Conservation (phyloP, 805 yeast species). For the Schizosaccharomyces japonicus region DNA sequence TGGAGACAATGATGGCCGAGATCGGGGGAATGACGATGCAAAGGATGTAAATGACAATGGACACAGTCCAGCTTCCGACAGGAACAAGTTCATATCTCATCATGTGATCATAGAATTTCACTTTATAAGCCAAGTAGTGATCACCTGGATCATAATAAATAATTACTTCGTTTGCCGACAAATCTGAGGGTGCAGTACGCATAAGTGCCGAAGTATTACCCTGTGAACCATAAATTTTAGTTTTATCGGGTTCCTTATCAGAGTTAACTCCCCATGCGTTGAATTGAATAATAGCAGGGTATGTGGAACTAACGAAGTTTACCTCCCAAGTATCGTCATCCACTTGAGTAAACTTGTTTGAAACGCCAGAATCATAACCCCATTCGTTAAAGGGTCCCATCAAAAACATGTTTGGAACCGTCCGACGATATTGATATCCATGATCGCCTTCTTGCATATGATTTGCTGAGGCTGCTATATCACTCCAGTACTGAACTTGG, state of each 20-base stretch:
- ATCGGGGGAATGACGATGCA: not conserved
- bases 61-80: not conserved
- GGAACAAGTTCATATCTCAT: not conserved
- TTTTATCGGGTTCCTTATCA: not conserved
- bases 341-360: not conserved
- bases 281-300: not conserved
- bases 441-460: slow-evolving; percentile 5
- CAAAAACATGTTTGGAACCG: not conserved
- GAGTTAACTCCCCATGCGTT: slow-evolving; percentile 5
- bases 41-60: not conserved
- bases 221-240: not conserved
- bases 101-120: not conserved
- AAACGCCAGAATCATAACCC: slow-evolving; percentile 5
- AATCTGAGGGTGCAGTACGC: slow-evolving; percentile 1
- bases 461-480: not conserved
- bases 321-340: not conserved
- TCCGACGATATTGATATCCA: not conserved
- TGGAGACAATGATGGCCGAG: not conserved
- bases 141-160: not conserved
- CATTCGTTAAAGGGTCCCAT: slow-evolving; percentile 2
- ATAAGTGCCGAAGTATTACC: not conserved
- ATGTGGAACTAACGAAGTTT: not conserved
- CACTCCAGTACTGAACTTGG: slow-evolving; percentile 4
- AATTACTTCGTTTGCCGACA: not conserved
- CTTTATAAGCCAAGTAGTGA: not conserved